These are phyloP conservation scores for Aspergillus sp. DNA, from an alignment of 2,329 filamentous ascomycete genomes.

Conservation along the genomic window DNA sequence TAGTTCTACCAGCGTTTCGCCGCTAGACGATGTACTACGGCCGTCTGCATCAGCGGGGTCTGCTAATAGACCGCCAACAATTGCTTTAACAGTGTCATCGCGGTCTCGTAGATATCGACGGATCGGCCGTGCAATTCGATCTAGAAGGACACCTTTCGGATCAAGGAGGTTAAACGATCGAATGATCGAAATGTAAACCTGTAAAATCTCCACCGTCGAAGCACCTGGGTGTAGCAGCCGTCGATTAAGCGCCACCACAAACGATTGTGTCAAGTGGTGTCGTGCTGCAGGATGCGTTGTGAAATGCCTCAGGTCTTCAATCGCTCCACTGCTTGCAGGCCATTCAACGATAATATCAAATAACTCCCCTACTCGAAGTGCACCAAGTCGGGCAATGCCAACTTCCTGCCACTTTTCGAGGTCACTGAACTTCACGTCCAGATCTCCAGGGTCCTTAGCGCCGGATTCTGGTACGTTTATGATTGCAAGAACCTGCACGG, in stretches of 20 bases:
- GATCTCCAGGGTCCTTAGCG: conserved; percentile 22
- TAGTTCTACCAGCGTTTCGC: conserved; percentile 52
- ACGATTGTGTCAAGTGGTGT: conserved; percentile 54
- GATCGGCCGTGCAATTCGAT: conserved; percentile 65
- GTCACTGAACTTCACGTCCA: conserved; percentile 41
- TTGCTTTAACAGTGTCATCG: conserved; percentile 65
- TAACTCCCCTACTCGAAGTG: conserved; percentile 55
- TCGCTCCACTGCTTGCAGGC: conserved; percentile 58
- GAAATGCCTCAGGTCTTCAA: conserved; percentile 61
- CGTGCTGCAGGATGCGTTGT: conserved; percentile 55
- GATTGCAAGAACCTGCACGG: conserved; percentile 49
- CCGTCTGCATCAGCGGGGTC: conserved; percentile 47
- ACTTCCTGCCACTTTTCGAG: conserved; percentile 57
- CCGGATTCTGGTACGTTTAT: conserved; percentile 30
- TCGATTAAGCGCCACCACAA: conserved; percentile 53
- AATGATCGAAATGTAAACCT: conserved; percentile 67
- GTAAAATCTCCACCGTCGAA: conserved; percentile 66
- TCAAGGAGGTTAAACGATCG: conserved; percentile 64
- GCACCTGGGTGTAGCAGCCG: conserved; percentile 63
- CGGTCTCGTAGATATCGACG: conserved; percentile 63
- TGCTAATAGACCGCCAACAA: conserved; percentile 63
- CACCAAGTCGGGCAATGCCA: conserved; percentile 55
- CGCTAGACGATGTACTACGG: conserved; percentile 25
- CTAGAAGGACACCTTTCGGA: conserved; percentile 64
- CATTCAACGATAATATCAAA: conserved; percentile 64